Conservation (phyloP, 208 protist genomes). For the Leishmania major region DNA sequence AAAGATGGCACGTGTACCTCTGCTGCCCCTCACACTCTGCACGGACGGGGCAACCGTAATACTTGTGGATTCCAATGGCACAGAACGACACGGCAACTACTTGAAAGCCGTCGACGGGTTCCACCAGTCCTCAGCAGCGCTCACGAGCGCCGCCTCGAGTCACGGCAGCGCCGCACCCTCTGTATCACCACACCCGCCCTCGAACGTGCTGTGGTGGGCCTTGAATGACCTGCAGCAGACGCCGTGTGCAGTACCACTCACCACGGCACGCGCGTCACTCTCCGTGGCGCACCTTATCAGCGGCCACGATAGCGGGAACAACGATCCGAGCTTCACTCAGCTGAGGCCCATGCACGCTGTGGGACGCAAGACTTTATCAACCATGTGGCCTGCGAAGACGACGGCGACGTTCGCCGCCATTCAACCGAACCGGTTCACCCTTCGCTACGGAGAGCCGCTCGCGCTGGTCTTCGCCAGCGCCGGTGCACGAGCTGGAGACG, state of each 20-base stretch:
- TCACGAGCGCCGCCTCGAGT: background rate
- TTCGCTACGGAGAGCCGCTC: conserved; percentile 11
- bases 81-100: conserved; percentile 50
- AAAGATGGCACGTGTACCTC: conserved; percentile 12
- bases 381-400: no score
- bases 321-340: background rate
- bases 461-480: conserved; percentile 10
- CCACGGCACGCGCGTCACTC: background rate
- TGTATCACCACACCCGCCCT: background rate
- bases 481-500: background rate
- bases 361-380: background rate
- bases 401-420: background rate
- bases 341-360: background rate
- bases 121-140: background rate
- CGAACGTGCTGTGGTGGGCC: conserved; percentile 22
- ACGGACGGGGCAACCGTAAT: conserved; percentile 33
- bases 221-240: conserved; percentile 6
- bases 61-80: conserved; percentile 42
- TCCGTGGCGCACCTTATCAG: background rate
- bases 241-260: conserved; percentile 1
- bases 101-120: conserved; percentile 7
- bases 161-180: background rate
- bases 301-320: background rate
- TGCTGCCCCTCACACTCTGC: conserved; percentile 25
- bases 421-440: conserved; percentile 1